Evolutionary conservation across 306 rosid genomes (phyloP), one percentile per base, ranked within the genome.

Genomic region (Lablab purpureus): DNA sequence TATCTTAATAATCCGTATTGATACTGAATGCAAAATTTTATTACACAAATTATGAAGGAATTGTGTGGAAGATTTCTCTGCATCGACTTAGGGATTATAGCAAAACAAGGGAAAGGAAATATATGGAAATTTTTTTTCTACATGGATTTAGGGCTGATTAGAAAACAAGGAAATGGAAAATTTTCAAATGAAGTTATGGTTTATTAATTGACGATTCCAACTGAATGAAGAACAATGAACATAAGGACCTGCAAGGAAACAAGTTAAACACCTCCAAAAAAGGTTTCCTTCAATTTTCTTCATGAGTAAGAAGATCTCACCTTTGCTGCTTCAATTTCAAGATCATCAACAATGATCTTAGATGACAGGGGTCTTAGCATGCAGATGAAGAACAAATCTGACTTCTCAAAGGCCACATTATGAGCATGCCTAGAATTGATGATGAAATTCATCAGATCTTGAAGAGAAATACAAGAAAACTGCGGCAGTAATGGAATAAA

Each of bases 341-440:
- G 89, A 82, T 93, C 95, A 70, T 95, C 99, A 9, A 90, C 86
- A 21, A 63, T 55, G 77, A 95, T 90, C 67, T 83, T 75, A 37
- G 90, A 79, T 40, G 99, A 92, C 21, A 91, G 75, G 19, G 99
- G 96, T 85, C 78, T 89, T 21, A 95, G 84, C 97, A 95, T 90
- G 91, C 99, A 92, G 78, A 92, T 91, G 83, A 95, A 95, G 91
- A 92, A 90, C 83, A 95, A 83, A 87, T 95, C 99, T 37, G 99
- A 95, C 87, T 95, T 92, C 80, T 89, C 92, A 2, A 92, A 95
- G 5, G 98, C 96, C 74, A 91, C 88, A 47, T 92, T 90, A 80
- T 95, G 98, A 37, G 89, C 98, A 80, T 95, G 99, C 92, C 98
- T 94, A 81, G 30, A 80, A 56, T 65, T 77, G 49, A 60, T 49